Evolutionary conservation across 1,284 basidiomycete genomes (phyloP).

Genomic region (Ceratobasidium sp.): DNA sequence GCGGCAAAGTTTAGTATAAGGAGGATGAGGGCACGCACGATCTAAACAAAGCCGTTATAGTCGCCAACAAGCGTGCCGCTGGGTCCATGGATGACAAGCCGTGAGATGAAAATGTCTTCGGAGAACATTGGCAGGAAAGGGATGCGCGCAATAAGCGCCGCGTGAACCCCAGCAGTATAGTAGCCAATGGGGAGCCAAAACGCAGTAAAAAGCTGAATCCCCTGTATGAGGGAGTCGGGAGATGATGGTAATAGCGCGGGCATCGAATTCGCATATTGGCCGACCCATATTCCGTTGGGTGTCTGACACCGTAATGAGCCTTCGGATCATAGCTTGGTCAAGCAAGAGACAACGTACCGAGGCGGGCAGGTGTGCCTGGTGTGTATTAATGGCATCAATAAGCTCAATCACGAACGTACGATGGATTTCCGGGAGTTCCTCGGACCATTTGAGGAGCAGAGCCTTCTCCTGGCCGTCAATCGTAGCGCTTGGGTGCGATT

Average conservation of each 20-base stretch:
- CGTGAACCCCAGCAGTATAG: too few relatives aligned
- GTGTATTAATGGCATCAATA: neutral
- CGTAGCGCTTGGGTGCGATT: neutral
- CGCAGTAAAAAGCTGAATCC: too few relatives aligned
- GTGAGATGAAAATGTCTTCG: too few relatives aligned
- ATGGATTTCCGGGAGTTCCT: neutral
- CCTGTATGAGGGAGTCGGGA: too few relatives aligned
- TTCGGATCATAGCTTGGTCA: too few relatives aligned
- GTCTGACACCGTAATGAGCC: too few relatives aligned
- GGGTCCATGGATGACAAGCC: neutral
- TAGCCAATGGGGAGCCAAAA: too few relatives aligned
- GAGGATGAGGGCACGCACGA: neutral
- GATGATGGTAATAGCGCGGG: too few relatives aligned
- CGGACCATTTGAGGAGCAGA: neutral
- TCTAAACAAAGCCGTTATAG: neutral
- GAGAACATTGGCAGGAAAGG: too few relatives aligned
- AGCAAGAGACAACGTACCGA: neutral
- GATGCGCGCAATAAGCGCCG: too few relatives aligned
- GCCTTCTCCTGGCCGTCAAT: slow-evolving; percentile 1
- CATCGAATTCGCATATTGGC: too few relatives aligned
- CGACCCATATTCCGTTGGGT: too few relatives aligned
- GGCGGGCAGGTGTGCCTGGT: neutral
- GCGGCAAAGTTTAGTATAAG: slow-evolving; percentile 6
- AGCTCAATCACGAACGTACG: neutral
- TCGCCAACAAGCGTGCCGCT: neutral